Base-by-base conservation (phyloP, 208 protist genomes). In the Leishmania amazonensis region DNA sequence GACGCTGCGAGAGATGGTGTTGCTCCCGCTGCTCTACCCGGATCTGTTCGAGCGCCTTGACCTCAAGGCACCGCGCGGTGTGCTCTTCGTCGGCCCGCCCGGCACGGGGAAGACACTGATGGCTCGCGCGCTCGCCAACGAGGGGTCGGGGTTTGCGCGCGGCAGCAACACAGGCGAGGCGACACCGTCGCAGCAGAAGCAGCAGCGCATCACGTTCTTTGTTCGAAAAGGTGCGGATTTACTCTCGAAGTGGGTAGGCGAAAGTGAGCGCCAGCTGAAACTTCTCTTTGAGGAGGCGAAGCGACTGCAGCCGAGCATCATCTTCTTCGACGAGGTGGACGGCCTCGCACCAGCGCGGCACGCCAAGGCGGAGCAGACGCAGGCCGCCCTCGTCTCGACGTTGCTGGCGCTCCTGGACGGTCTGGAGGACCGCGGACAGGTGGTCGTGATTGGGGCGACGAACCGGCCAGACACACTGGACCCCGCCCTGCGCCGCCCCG, bases 241-340 rank as follows among this genome's bases (percentile, higher is more conserved):
- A 45, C 95, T 99, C 28, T 98, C 93, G 54, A 99, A 99, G 90
- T 99, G 99, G 98, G 92, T 99, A 13, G 99, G 99, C 51, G 98
- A 99, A 87, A 98, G 93, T 77, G 99, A 99, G 87, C 96, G 96
- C 57, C 97, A 99, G 73, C 97, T 99, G 42, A 94, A 92, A 70
- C 81, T 94, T 57, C 92, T 99, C 21, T 99, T 99, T 85, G 96
- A 99, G 67, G 94, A 99, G 92, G 99, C 99, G 13, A 87, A 97
- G 78, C 89, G 96, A 40, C 89, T 94, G 62, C 92, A 97, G 81
- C 97, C 98, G 70, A 95, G 98, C 79, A 99, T 99, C 79, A 99
- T 99, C 72, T 99, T 99, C 88, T 99, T 99, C 78, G 99, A 99
- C 90, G 99, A 99, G 90, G 96, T 99, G 31, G 99, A 99, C 90